Evolutionary conservation across 495 filamentous ascomycete species (phyloP).

Genomic region (Xylaria intraflava): DNA sequence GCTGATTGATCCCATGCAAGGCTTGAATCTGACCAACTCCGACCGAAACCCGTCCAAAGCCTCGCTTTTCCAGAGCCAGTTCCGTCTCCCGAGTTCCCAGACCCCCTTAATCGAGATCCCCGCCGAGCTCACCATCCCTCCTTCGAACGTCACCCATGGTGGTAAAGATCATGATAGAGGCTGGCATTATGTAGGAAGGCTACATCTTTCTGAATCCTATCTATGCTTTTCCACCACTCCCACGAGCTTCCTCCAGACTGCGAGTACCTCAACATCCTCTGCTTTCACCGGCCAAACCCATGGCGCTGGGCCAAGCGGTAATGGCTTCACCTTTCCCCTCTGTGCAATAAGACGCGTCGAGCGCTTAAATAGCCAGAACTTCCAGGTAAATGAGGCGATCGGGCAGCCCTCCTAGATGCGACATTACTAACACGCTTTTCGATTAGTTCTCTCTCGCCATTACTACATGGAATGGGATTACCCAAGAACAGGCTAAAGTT

Average conservation of each 20-base stretch:
- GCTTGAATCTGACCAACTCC: slow-evolving; percentile 57
- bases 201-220: slow-evolving; percentile 89
- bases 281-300: slow-evolving; percentile 83
- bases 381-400: slow-evolving; percentile 44
- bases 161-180: slow-evolving; percentile 61
- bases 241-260: slow-evolving; percentile 74
- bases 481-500: slow-evolving; percentile 41
- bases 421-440: slow-evolving; percentile 1
- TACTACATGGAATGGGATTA: slow-evolving; percentile 88
- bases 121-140: slow-evolving; percentile 82
- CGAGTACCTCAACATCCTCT: slow-evolving; percentile 66
- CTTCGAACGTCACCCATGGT: slow-evolving; percentile 51
- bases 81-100: slow-evolving; percentile 87
- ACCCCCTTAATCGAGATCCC: slow-evolving; percentile 91
- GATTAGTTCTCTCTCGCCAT: slow-evolving; percentile 78
- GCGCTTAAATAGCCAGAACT: slow-evolving; percentile 79
- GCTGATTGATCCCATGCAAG: slow-evolving; percentile 78
- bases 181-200: slow-evolving; percentile 83
- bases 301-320: slow-evolving; percentile 85
- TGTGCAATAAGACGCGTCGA: slow-evolving; percentile 89
- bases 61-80: slow-evolving; percentile 89
- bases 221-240: slow-evolving; percentile 94
- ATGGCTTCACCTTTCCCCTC: slow-evolving; percentile 93
- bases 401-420: not conserved
- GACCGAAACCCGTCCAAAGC: slow-evolving; percentile 83